Evolutionary conservation across 495 filamentous ascomycete species (phyloP).

Genomic region (Penicillium daleae): DNA sequence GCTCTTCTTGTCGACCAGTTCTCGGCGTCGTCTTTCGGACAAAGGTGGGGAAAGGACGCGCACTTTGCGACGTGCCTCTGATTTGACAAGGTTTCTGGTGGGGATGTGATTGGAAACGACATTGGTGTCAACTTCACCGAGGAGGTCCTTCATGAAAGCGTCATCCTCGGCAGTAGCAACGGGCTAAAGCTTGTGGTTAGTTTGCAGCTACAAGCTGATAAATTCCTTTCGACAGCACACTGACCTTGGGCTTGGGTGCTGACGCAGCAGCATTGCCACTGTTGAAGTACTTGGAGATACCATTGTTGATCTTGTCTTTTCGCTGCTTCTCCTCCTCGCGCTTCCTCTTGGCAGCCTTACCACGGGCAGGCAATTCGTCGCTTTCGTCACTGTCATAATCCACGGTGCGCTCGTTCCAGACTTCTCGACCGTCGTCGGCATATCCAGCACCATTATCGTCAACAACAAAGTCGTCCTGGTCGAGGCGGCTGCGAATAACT

Average conservation of each 20-base stretch:
- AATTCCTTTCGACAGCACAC: slow-evolving; percentile 12
- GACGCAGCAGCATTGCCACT: slow-evolving; percentile 62
- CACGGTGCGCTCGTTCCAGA: slow-evolving; percentile 75
- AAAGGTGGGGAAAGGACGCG: slow-evolving; percentile 78
- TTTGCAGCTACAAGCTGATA: not conserved
- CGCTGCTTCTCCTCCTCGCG: slow-evolving; percentile 87
- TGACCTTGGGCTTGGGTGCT: slow-evolving; percentile 80
- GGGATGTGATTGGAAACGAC: slow-evolving; percentile 60
- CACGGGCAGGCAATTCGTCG: slow-evolving; percentile 65
- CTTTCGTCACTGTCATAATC: slow-evolving; percentile 66
- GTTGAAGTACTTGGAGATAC: slow-evolving; percentile 93
- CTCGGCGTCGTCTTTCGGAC: slow-evolving; percentile 49
- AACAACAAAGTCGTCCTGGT: slow-evolving; percentile 96
- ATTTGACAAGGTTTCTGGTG: slow-evolving; percentile 67
- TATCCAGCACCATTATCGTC: slow-evolving; percentile 94
- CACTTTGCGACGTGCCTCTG: slow-evolving; percentile 73
- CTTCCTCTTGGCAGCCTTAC: slow-evolving; percentile 82
- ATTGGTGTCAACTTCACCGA: slow-evolving; percentile 89
- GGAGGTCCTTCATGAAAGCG: slow-evolving; percentile 79
- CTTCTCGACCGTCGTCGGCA: slow-evolving; percentile 94
- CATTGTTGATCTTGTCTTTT: slow-evolving; percentile 82
- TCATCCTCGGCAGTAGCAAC: slow-evolving; percentile 79
- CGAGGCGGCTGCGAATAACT: slow-evolving; percentile 83
- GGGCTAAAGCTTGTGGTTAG: slow-evolving; percentile 32
- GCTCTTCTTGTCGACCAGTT: slow-evolving; percentile 48